Base-by-base conservation (phyloP, 2,329 filamentous ascomycete genomes). In the Hortaea werneckii region DNA sequence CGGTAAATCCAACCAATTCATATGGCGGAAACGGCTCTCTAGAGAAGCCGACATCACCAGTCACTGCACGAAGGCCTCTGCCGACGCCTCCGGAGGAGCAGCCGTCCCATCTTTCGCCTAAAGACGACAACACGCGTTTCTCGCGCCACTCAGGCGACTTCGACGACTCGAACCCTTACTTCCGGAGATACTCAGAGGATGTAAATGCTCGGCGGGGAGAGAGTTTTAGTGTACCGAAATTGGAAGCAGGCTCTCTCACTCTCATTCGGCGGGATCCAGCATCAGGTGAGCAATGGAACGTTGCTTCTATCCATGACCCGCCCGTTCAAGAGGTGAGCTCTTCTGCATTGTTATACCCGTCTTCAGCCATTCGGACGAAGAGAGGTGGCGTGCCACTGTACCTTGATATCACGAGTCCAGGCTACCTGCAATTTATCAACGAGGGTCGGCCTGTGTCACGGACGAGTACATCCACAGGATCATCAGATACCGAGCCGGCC, bases 401-500 rank as follows among this genome's bases (percentile, higher is more conserved):
- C 39, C 68, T 82, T 8, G 76, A 80, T 43, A 72, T 82, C 8
- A 71, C 67, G 6, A 80, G 77, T 26, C 74, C 76, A 1, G 78
- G 77, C 11, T 83, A 83, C 56, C 69, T 66, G 35, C 76, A 76
- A 44, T 81, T 82, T 52, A 60, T 72, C n/a, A 61, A 65, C 40
- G 35, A 65, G 42, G 54, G 34, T 51, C 54, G 32, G 37, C 53
- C 51, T 7, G 50, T 44, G 5, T 58, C 58, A 5, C 49, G 52
- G 6, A 42, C 42, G 27, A 60, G 60, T 55, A 66, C 52, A 35
- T 58, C 58, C 6, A 50, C 48, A 13, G 49, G 43, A 30, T 56
- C 58, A 8, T 49, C 48, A 11, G 53, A 49, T 29, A 54, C 46
- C 6, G 55, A 57, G n/a, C 49, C 51, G 9, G 47, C 51, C 26